Base-by-base conservation (phyloP, 495 filamentous ascomycete genomes). In the Aspergillus baeticus region DNA sequence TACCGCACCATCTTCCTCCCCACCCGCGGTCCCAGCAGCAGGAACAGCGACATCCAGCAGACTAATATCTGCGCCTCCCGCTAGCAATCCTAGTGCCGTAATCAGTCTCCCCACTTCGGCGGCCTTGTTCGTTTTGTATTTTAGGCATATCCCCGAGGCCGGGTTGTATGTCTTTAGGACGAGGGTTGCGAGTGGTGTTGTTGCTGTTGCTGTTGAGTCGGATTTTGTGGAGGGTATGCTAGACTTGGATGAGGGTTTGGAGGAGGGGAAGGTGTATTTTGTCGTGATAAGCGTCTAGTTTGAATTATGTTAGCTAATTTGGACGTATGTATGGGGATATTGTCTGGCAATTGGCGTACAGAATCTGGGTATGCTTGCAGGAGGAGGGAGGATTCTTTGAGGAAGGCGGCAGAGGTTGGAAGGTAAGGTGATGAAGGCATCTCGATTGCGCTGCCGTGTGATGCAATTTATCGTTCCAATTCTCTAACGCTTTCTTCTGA, bases 81-180 rank as follows among this genome's bases (percentile, higher is more conserved):
- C 87, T 64, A 93, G 66, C 54, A 80, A 77, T 2, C 89, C 89
- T 58, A 98, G 64, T 37, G 83, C 83, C 33, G 84, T 84, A 38
- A 98, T 81, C 67, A 98, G 69, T 33, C 94, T 76, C 2, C 85
- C 83, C 4, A 98, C 93, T 69, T 97, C 92, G 15, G 90, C 89
- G n/a, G 86, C 87, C 64, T 95, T 96, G 69, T 88, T 84, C 15
- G 94, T 96, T 65, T 82, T 81, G 75, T 96, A 98, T 72, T 96
- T 96, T 33, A 98, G 82, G 51, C 87, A 85, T 44, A 84, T 82
- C 59, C 94, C 94, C 11, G 87, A 86, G 23, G 70, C 71, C 0
- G 94, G 90, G 70, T 96, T 91, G 78, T 84, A 98, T 14, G 92
- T 96, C 75, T 96, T 98, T 26, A 98, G 77, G 0, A 81, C 87